A percentile compares a stretch with the other conserved stretches of the same genome.
Evolutionary conservation across 441 rosid genomes (phyloP).

Genomic region (Aquilaria agallochum): DNA sequence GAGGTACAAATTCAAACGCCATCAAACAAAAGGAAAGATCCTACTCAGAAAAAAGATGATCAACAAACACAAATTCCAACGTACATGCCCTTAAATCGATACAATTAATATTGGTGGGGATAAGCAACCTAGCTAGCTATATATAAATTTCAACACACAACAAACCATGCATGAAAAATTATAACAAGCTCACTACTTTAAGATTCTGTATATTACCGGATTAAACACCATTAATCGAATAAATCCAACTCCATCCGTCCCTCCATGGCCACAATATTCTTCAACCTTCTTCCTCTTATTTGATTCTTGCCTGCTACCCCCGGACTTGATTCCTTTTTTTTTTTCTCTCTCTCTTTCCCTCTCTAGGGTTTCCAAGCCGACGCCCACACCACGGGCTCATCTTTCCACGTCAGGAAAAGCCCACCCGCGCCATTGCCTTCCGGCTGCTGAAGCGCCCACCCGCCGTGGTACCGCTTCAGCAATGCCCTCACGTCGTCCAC

Average conservation of each 20-base stretch:
- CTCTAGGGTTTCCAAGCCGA: slow-evolving; percentile 79
- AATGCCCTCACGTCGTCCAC: slow-evolving; percentile 69
- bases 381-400: slow-evolving; percentile 65
- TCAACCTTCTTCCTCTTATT: too few relatives aligned
- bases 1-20: slow-evolving; percentile 36
- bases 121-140: slow-evolving; percentile 16
- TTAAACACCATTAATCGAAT: too few relatives aligned
- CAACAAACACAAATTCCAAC: slow-evolving; percentile 46
- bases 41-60: slow-evolving; percentile 20
- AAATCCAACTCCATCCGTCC: too few relatives aligned
- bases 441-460: slow-evolving; percentile 51
- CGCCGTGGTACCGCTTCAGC: slow-evolving; percentile 53
- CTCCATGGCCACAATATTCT: too few relatives aligned
- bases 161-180: slow-evolving; percentile 20
- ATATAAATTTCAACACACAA: slow-evolving; percentile 15
- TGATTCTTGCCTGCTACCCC: too few relatives aligned
- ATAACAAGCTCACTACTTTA: neutral
- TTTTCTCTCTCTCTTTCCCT: neutral
- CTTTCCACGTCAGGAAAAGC: slow-evolving; percentile 65
- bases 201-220: too few relatives aligned
- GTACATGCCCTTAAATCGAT: slow-evolving; percentile 9
- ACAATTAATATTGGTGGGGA: too few relatives aligned
- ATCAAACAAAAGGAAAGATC: slow-evolving; percentile 50
- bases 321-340: too few relatives aligned
- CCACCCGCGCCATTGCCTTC: slow-evolving; percentile 33